Evolutionary conservation across 2,329 filamentous ascomycete species (phyloP).

Genomic region (Pezizomycotina sp.): DNA sequence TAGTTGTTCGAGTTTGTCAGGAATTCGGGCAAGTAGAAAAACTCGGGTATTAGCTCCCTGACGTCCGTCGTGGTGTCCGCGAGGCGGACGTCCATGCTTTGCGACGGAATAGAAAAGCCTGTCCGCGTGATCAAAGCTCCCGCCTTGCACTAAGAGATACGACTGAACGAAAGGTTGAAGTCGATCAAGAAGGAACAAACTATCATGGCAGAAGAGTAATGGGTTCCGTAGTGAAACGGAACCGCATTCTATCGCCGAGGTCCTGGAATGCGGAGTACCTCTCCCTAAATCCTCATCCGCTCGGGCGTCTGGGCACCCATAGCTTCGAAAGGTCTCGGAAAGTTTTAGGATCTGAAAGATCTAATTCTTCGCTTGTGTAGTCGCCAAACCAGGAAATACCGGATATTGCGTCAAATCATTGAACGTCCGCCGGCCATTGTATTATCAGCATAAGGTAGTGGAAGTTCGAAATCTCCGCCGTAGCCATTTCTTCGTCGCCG

Average conservation of each 20-base stretch:
- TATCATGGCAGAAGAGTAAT: constrained; percentile 98
- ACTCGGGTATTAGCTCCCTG: constrained; percentile 85
- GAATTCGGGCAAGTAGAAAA: constrained; percentile 93
- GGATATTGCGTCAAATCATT: constrained; percentile 97
- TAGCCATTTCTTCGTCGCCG: constrained; percentile 76
- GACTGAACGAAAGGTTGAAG: constrained; percentile 93
- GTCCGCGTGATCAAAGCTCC: constrained; percentile 88
- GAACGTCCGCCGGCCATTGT: constrained; percentile 90
- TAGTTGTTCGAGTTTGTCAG: constrained; percentile 86
- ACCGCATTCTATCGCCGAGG: constrained; percentile 62
- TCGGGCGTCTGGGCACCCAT: constrained; percentile 79
- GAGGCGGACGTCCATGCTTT: constrained; percentile 81
- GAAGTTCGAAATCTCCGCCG: constrained; percentile 96
- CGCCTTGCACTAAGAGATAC: constrained; percentile 85
- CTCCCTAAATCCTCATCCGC: constrained; percentile 63
- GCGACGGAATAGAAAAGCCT: constrained; percentile 86
- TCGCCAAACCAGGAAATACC: constrained; percentile 93
- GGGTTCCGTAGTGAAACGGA: constrained; percentile 93
- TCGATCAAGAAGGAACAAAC: constrained; percentile 89
- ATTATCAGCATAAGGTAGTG: constrained; percentile 98
- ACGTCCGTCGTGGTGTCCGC: constrained; percentile 85
- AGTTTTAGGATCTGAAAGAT: constrained; percentile 64
- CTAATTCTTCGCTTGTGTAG: constrained; percentile 83
- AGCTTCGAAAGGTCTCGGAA: constrained; percentile 83
- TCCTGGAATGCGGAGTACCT: constrained; percentile 77